Conservation (phyloP, 495 filamentous ascomycete species). For the Darksidea phi region DNA sequence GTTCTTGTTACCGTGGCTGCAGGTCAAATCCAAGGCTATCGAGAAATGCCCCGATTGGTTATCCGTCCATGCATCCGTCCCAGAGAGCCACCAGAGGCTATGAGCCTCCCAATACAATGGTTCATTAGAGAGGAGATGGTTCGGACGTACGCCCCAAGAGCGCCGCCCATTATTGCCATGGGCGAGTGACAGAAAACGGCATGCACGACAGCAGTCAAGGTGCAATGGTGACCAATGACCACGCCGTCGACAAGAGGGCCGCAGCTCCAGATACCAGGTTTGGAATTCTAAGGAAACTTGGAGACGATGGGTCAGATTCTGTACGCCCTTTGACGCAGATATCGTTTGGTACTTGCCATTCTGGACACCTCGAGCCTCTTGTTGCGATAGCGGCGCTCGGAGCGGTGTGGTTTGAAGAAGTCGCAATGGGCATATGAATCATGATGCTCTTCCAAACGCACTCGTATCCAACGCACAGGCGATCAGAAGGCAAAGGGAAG, state of each 20-base stretch:
- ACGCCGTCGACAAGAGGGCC: constrained; percentile 11
- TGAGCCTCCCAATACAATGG: constrained; percentile 1
- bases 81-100: constrained; percentile 5
- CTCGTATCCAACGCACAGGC: neutral
- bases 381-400: neutral
- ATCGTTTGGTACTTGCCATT: neutral
- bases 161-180: constrained; percentile 27
- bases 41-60: constrained; percentile 28
- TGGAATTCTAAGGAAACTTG: neutral
- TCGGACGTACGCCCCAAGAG: constrained; percentile 7
- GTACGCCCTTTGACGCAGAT: constrained; percentile 5
- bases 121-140: neutral
- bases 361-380: neutral
- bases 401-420: neutral
- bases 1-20: constrained; percentile 21
- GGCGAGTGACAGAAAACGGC: constrained; percentile 36
- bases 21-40: constrained; percentile 17
- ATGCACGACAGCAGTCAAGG: constrained; percentile 29
- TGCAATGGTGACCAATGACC: constrained; percentile 24
- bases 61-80: neutral
- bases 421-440: neutral
- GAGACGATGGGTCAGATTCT: neutral
- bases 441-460: neutral
- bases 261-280: constrained; percentile 22
- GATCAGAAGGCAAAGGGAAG: neutral